Conservation (phyloP, 2,329 filamentous ascomycete species). For the Colletotrichum abscissum region DNA sequence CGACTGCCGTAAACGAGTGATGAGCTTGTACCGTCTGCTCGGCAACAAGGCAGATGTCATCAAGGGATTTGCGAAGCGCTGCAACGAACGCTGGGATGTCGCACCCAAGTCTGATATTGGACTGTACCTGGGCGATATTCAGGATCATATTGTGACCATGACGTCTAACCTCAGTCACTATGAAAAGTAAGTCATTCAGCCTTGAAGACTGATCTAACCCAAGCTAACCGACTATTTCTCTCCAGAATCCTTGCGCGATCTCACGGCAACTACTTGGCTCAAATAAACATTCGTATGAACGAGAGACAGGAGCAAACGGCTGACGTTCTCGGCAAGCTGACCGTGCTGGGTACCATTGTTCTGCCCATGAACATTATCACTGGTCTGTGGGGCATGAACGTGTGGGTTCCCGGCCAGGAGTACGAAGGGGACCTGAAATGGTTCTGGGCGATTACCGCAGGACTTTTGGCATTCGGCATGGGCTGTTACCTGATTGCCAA, state of each 20-base stretch:
- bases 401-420: conserved; percentile 93
- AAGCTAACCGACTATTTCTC: conserved; percentile 10
- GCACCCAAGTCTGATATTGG: conserved; percentile 96
- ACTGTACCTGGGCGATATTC: conserved; percentile 97
- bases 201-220: not conserved
- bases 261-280: conserved; percentile 97
- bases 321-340: conserved; percentile 93
- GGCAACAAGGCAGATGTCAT: conserved; percentile 99
- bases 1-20: conserved; percentile 96
- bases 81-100: conserved; percentile 98
- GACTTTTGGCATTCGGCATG: conserved; percentile 81
- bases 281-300: conserved; percentile 99
- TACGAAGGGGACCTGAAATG: conserved; percentile 78
- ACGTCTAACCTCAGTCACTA: conserved; percentile 95
- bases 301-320: conserved; percentile 96
- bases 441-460: conserved; percentile 81
- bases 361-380: conserved; percentile 99
- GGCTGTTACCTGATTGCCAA: conserved; percentile 86
- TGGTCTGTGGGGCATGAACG: conserved; percentile 99
- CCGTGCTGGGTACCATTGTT: conserved; percentile 95
- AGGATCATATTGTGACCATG: conserved; percentile 99
- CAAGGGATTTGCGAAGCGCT: conserved; percentile 98
- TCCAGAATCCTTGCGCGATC: conserved; percentile 86
- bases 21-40: conserved; percentile 91
- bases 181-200: conserved; percentile 77